phyloP scores from a whole-genome alignment of 352 stramenopile species.

The Phytophthora meadii region DNA sequence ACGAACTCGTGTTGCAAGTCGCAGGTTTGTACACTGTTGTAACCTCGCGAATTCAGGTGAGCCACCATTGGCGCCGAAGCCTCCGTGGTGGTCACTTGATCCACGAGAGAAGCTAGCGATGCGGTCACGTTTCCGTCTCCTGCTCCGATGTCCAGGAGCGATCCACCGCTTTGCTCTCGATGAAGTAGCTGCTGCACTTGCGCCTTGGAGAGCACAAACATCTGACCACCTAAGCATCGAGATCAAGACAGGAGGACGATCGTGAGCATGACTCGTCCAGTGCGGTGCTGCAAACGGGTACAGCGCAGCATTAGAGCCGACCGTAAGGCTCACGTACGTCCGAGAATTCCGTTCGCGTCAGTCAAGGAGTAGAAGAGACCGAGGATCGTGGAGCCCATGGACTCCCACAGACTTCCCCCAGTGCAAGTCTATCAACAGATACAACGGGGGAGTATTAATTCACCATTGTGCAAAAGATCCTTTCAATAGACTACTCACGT shows the following conservation, averaged over 20 bases:
- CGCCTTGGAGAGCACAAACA: conserved; percentile 84
- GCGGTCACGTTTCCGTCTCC: conserved; percentile 87
- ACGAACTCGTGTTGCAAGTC: conserved; percentile 76
- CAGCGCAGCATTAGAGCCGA: conserved; percentile 9
- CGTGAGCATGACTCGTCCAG: conserved; percentile 19
- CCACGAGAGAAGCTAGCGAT: conserved; percentile 78
- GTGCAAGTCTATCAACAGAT: conserved; percentile 65
- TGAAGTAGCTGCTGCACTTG: conserved; percentile 76
- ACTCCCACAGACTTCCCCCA: conserved; percentile 72
- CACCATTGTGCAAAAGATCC: not conserved
- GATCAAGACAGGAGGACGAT: conserved; percentile 18
- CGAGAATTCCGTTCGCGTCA: conserved; percentile 84
- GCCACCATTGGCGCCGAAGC: conserved; percentile 84
- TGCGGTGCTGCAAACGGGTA: conserved; percentile 17
- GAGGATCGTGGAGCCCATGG: conserved; percentile 68
- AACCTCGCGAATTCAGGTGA: conserved; percentile 75
- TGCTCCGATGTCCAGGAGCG: conserved; percentile 83
- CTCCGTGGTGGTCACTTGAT: conserved; percentile 75
- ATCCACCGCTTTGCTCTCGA: conserved; percentile 47
- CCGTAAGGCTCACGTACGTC: conserved; percentile 53
- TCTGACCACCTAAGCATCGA: conserved; percentile 71
- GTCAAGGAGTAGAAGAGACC: conserved; percentile 86
- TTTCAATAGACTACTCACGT: conserved; percentile 39
- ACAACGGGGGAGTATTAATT: not conserved
- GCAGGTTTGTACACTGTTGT: conserved; percentile 78